These are phyloP conservation scores for Psilocybe cyanescens DNA, from an alignment of 768 basidiomycete species.

Conservation along the genomic window DNA sequence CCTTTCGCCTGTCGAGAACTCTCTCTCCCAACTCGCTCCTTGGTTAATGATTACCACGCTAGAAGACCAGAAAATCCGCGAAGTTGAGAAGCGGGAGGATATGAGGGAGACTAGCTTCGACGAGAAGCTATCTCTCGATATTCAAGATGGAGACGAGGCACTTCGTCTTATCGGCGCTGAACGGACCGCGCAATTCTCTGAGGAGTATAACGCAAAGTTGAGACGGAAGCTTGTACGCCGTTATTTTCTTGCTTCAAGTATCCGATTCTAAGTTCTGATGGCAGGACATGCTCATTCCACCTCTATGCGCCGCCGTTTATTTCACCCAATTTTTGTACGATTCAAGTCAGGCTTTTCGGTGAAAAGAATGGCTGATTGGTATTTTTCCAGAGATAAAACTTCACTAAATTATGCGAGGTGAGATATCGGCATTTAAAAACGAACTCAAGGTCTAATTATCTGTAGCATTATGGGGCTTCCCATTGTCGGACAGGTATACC, in stretches of 20 bases:
- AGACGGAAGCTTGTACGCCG: conserved; percentile 58
- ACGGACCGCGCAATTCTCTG: conserved; percentile 53
- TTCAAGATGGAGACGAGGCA: conserved; percentile 59
- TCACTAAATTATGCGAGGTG: conserved; percentile 73
- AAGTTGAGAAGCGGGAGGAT: conserved; percentile 20
- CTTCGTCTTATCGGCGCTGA: conserved; percentile 61
- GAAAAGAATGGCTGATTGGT: not conserved
- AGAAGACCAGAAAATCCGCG: conserved; percentile 20
- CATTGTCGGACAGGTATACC: conserved; percentile 56
- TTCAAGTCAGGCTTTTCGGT: conserved; percentile 15
- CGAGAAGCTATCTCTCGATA: conserved; percentile 45
- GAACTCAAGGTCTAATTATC: not conserved
- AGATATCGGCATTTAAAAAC: not conserved
- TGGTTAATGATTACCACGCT: conserved; percentile 19
- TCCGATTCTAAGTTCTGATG: not conserved
- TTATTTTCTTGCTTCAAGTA: not conserved
- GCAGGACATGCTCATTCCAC: conserved; percentile 29
- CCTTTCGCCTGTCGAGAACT: not conserved
- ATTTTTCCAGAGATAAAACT: conserved; percentile 60
- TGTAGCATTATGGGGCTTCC: conserved; percentile 68
- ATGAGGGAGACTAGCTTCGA: conserved; percentile 22
- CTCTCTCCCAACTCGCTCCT: conserved; percentile 7
- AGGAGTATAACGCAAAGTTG: conserved; percentile 61
- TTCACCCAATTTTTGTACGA: conserved; percentile 70
- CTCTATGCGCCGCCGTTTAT: conserved; percentile 5